Evolutionary conservation across 345 rosid species (phyloP), one percentile per base, ranked within the genome.

Genomic region (Cardiospermum halicacabum): DNA sequence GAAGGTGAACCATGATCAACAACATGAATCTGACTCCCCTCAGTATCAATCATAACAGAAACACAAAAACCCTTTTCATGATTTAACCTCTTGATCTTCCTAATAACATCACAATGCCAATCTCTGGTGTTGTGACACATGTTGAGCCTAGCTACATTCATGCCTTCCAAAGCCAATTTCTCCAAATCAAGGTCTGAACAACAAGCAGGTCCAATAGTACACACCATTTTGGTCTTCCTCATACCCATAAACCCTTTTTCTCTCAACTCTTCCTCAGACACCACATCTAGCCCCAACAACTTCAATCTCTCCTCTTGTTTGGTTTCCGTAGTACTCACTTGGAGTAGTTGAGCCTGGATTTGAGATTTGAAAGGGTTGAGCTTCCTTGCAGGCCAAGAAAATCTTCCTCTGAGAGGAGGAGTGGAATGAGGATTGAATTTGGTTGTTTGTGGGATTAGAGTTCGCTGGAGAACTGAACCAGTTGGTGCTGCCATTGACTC

Each of bases 131-230:
- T 87, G 57, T 87, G 93, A 69, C 93, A 87, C 88, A 82, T 80
- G 54, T 84, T 86, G 37, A 86, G 82, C 81, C 92, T 75, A 16
- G 89, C 92, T 58, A 86, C 92, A 70, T 86, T 82, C 92, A 86
- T 86, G 40, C 92, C 92, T 65, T 79, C 84, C 43, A 59, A 19
- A 21, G 89, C 89, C 77, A 86, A 28, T 56, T 74, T 75, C 81
- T 86, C 87, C 79, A 86, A 61, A 36, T 82, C 87, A 67, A 77
- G 85, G 73, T 56, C 11, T 3, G 87, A 82, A 39, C 78, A 73
- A 59, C 85, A 86, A 0, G 92, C 81, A 4, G 92, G 92, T 43
- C 92, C 92, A 47, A 86, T 75, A 2, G 92, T 86, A 75, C 89
- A 84, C 62, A 86, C 92, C 2, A 86, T 73, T 80, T 86, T 86